Conservation (phyloP, 768 basidiomycete species). For the Lactarius hengduanensis region DNA sequence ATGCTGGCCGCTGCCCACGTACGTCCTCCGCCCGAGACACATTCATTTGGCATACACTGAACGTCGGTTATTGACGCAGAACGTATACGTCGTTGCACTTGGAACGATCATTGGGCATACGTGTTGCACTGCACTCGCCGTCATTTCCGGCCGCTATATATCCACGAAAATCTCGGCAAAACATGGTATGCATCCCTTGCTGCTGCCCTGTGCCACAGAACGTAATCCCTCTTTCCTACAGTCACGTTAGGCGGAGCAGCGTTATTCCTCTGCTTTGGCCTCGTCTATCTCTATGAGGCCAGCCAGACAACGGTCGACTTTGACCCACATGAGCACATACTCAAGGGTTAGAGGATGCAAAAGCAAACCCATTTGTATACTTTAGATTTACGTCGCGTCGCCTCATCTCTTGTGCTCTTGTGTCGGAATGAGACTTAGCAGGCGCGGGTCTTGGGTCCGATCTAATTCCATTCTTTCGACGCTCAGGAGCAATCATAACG, state of each 20-base stretch:
- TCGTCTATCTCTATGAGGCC: slow-evolving; percentile 27
- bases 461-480: not conserved
- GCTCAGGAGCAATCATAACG: slow-evolving; percentile 1
- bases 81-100: slow-evolving; percentile 84
- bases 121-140: slow-evolving; percentile 84
- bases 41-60: slow-evolving; percentile 21
- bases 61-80: slow-evolving; percentile 46
- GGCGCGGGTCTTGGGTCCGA: not conserved
- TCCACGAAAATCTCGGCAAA: slow-evolving; percentile 96
- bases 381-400: slow-evolving; percentile 4
- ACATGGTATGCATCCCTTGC: slow-evolving; percentile 57
- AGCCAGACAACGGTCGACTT: slow-evolving; percentile 18
- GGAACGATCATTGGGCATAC: slow-evolving; percentile 91
- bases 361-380: not conserved
- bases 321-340: slow-evolving; percentile 28
- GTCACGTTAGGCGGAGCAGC: slow-evolving; percentile 28
- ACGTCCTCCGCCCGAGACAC: slow-evolving; percentile 35
- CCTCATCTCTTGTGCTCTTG: not conserved
- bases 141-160: slow-evolving; percentile 89
- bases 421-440: not conserved
- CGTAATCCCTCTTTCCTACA: slow-evolving; percentile 9
- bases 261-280: slow-evolving; percentile 27
- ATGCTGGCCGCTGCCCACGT: slow-evolving; percentile 95
- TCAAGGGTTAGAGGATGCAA: slow-evolving; percentile 17
- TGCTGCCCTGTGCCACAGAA: not conserved